phyloP scores from a whole-genome alignment of 1,139 yeast species.

The Arxiozyma telluris region DNA sequence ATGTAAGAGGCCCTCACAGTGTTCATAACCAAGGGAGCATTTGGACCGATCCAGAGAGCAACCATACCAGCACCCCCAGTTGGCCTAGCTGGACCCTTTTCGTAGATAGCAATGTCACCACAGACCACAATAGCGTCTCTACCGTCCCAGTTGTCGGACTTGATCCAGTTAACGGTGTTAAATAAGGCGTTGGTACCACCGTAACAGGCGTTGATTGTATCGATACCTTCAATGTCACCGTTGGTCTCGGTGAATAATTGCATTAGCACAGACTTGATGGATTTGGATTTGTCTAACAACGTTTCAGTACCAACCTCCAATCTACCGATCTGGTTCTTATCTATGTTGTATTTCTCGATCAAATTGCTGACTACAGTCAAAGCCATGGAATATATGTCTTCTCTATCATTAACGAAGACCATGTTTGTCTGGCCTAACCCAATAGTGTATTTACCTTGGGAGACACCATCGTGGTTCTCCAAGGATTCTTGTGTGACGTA shows the following conservation, averaged over 20 bases:
- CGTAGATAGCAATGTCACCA: conserved; percentile 97
- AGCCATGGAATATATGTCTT: conserved; percentile 88
- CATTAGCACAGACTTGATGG: conserved; percentile 92
- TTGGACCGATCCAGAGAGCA: conserved; percentile 92
- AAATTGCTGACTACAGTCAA: conserved; percentile 75
- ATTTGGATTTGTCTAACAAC: conserved; percentile 90
- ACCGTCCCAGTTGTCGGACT: conserved; percentile 96
- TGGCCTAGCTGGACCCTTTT: conserved; percentile 97
- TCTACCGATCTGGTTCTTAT: conserved; percentile 77
- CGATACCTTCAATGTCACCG: conserved; percentile 91
- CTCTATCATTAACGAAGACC: conserved; percentile 95
- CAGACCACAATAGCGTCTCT: conserved; percentile 95
- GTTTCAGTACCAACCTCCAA: conserved; percentile 99
- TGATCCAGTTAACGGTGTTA: conserved; percentile 93
- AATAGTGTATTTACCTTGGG: conserved; percentile 94
- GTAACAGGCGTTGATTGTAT: conserved; percentile 94
- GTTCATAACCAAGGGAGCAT: conserved; percentile 93
- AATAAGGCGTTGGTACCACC: conserved; percentile 96
- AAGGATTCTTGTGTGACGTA: conserved; percentile 84
- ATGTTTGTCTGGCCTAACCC: conserved; percentile 98
- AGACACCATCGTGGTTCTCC: conserved; percentile 76
- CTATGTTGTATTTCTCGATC: conserved; percentile 72
- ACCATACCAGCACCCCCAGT: conserved; percentile 99
- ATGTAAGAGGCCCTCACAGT: conserved; percentile 80
- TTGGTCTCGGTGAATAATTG: conserved; percentile 69